Base-by-base conservation (phyloP, 257 asterid genomes). In the Rhazya stricta region DNA sequence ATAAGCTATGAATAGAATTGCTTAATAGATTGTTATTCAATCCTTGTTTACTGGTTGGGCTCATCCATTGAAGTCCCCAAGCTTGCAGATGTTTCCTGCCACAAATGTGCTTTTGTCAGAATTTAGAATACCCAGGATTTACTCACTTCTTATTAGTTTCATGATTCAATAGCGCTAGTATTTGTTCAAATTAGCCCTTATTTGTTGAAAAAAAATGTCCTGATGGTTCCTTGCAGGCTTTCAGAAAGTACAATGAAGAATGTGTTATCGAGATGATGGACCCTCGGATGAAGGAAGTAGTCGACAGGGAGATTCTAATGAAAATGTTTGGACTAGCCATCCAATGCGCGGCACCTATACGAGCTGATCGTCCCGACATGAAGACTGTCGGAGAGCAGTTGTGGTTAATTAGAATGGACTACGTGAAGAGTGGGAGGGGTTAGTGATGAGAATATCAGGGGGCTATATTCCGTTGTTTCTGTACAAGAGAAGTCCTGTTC, bases 301-400 rank as follows among this genome's bases (percentile, higher is more conserved):
- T 92, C 19, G 86, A 85, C 56, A 74, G 77, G 77, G 90, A 81
- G 51, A 88, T 91, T 42, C 78, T 92, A 79, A 79, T 45, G 81
- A 95, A 85, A 45, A 92, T 95, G 91, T 87, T 92, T 36, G 85
- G 78, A 79, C 85, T 95, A 85, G 95, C 98, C 4, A 84, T 95
- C 60, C 91, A 85, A 29, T 95, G 98, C 41, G 98, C 90, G 1
- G 99, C 99, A 16, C 99, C 99, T 15, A 84, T 94, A 21, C 90
- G 98, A 60, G 83, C 74, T 1, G 97, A 92, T 76, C 96, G 97
- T 2, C 99, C 99, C 0, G 98, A 92, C 76, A 92, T 92, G 99
- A 91, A 88, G 85, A 50, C 75, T 76, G 97, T 87, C 0, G 91
- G 87, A 9, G 92, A 92, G 88, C 96, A 88, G 86, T 71, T 95